Evolutionary conservation across 2,329 filamentous ascomycete species (phyloP), one percentile per base, ranked within the genome.

Genomic region (Boeremia exigua): DNA sequence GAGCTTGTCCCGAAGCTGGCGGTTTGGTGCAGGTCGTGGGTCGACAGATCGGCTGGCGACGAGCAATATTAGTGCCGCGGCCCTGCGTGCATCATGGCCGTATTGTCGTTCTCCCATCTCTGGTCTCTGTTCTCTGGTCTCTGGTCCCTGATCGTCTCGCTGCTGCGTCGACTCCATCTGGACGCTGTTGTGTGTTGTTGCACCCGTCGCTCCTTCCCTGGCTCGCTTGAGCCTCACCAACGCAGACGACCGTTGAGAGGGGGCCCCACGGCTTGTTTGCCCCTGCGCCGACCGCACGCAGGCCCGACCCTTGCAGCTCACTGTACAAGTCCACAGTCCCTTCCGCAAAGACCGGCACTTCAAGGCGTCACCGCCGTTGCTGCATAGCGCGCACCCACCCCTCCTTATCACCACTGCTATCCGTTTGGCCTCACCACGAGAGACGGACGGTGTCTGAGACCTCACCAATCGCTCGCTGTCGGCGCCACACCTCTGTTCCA

Each of bases 301-400:
- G 59, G 67, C 63, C 62, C 63, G 56, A 69, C 65, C 70, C 72
- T 74, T 71, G 70, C 68, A 64, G 60, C 38, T 17, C 15, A 19
- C 34, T 17, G 34, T 37, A 11, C 9, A 37, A 37, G 34, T 28
- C 47, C 53, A 47, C 53, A 37, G 47, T 47, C 61, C 60, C 49
- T 62, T 58, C 63, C 58, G 56, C 59, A 52, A 52, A 47, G 42
- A 60, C 54, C 48, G 45, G 42, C 53, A 52, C 56, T 62, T 60
- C 56, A 56, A 65, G 53, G 54, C 47, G 54, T 65, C 54, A 43
- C 51, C 39, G 39, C 58, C 53, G 53, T 48, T 54, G 50, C 44
- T 48, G 45, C 51, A 49, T 54, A 54, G 48, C 51, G 51, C 47
- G 36, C 42, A 51, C 30, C 47, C 48, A 42, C 53, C 53, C 53